Conservation (phyloP, 1,139 yeast species). For the Arxiozyma slooffiae region DNA sequence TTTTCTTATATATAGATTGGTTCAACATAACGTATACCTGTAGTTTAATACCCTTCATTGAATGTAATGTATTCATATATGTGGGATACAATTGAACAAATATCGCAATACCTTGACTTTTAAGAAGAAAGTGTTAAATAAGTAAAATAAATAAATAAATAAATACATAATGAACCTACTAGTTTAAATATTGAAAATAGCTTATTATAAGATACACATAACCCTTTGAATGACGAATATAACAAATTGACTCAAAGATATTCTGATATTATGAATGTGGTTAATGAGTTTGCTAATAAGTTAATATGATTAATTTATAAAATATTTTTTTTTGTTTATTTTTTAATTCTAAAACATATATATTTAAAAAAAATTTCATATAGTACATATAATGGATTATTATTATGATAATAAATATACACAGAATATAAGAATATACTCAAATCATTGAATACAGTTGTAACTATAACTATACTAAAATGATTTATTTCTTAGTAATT, state of each 20-base stretch:
- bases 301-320: neutral
- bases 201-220: slow-evolving; percentile 41
- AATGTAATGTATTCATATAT: no score
- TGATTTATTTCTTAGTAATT: neutral
- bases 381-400: neutral
- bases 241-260: slow-evolving; percentile 46
- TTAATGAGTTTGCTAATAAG: slow-evolving; percentile 3
- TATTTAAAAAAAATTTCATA: no score
- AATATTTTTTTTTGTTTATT: neutral
- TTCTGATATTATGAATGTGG: slow-evolving; percentile 45
- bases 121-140: slow-evolving; percentile 17
- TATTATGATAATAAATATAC: no score
- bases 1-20: no score
- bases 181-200: slow-evolving; percentile 64
- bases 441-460: neutral
- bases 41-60: no score
- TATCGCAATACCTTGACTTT: neutral
- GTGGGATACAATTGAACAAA: no score
- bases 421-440: no score
- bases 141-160: slow-evolving; percentile 48
- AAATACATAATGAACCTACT: slow-evolving; percentile 60
- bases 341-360: neutral
- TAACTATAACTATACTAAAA: neutral
- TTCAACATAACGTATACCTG: no score
- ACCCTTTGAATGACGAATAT: slow-evolving; percentile 40